These are phyloP conservation scores for Lupinus albus DNA, from an alignment of 306 rosid genomes.

Conservation along the genomic window DNA sequence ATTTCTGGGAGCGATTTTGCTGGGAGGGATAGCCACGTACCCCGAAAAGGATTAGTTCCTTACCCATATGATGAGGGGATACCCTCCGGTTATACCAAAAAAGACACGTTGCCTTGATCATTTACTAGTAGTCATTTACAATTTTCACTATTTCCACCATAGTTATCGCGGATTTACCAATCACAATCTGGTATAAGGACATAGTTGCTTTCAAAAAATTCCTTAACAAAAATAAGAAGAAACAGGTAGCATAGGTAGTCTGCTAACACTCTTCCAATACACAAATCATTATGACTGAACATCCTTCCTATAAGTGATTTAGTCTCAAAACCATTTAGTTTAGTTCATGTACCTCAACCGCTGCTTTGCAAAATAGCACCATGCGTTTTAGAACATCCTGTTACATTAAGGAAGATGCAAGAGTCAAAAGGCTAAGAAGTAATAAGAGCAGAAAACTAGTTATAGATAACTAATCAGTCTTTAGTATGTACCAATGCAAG, in stretches of 20 bases:
- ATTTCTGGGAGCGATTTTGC: too few relatives aligned
- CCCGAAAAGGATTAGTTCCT: too few relatives aligned
- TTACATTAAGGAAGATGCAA: conserved; percentile 46
- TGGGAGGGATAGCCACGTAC: too few relatives aligned
- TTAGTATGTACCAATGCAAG: conserved; percentile 18
- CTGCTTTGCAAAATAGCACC: conserved; percentile 91
- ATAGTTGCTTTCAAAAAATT: neutral
- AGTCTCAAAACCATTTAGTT: conserved; percentile 26
- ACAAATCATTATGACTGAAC: neutral
- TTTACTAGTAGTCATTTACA: conserved; percentile 3
- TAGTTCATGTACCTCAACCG: conserved; percentile 70
- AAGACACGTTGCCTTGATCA: conserved; percentile 13
- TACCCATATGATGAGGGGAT: too few relatives aligned
- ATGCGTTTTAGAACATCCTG: conserved; percentile 94
- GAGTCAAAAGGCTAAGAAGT: conserved; percentile 38
- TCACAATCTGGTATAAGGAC: neutral
- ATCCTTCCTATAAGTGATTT: conserved; percentile 15
- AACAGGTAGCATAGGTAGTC: neutral
- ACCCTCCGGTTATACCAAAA: too few relatives aligned
- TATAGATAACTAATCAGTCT: conserved; percentile 18
- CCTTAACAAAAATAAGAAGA: neutral
- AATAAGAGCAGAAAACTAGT: conserved; percentile 31
- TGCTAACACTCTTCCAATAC: conserved; percentile 3
- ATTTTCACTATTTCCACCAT: neutral
- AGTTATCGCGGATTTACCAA: conserved; percentile 19